Percentiles rank a stretch among this genome's conserved stretches.
phyloP scores from a whole-genome alignment of 495 filamentous ascomycete genomes.

The Xylaria castorea region DNA sequence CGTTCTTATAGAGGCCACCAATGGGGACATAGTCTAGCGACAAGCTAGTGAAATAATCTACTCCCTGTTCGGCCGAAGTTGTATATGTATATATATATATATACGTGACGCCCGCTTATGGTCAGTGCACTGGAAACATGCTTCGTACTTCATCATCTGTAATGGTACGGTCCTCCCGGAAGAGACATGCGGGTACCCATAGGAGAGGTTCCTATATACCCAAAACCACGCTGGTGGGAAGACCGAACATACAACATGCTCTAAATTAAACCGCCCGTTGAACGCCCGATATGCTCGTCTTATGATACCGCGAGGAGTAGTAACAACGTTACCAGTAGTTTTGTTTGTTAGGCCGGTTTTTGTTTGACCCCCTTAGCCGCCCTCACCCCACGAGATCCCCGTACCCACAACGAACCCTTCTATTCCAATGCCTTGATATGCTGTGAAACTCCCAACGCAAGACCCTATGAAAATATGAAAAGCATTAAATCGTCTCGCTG shows the following conservation, averaged over 20 bases:
- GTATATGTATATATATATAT: background rate
- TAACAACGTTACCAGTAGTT: no score
- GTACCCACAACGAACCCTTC: conserved; percentile 9
- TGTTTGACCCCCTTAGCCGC: background rate
- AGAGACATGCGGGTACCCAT: background rate
- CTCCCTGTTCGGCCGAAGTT: background rate
- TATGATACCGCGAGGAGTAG: background rate
- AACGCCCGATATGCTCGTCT: background rate
- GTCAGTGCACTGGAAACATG: background rate
- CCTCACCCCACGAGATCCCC: background rate
- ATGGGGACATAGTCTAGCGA: background rate
- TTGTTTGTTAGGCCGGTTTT: background rate
- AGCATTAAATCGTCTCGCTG: conserved; percentile 6
- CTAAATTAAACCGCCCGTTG: background rate
- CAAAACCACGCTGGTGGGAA: background rate
- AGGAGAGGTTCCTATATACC: background rate
- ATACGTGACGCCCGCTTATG: background rate
- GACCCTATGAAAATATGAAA: background rate
- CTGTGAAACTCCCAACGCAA: background rate
- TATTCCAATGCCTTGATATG: background rate
- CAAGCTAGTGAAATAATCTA: background rate
- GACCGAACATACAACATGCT: background rate
- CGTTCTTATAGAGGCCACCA: background rate
- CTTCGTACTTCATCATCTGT: background rate
- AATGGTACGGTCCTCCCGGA: background rate